Evolutionary conservation across 1,284 basidiomycete genomes (phyloP).

Genomic region (Termitomyces sp.): DNA sequence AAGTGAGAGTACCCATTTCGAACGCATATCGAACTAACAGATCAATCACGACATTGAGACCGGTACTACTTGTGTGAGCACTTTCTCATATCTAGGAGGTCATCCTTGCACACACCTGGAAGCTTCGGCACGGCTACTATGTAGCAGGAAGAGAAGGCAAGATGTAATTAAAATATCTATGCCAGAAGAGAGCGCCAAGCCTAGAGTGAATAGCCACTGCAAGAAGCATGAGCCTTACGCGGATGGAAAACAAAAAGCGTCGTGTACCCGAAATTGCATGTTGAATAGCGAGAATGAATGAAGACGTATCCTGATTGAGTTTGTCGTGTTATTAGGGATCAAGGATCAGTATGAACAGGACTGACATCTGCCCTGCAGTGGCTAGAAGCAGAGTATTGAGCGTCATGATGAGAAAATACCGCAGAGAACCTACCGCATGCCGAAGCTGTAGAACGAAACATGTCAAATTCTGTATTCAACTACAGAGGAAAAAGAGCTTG

Average conservation of each 20-base stretch:
- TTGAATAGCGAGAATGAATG: slow-evolving; percentile 29
- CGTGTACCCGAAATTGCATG: slow-evolving; percentile 23
- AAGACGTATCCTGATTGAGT: slow-evolving; percentile 25
- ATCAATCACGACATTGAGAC: slow-evolving; percentile 45
- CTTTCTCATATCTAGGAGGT: too few relatives aligned
- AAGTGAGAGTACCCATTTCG: slow-evolving; percentile 48
- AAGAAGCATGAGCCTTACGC: neutral
- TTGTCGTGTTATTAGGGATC: neutral
- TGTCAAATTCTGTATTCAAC: neutral
- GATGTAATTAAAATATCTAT: slow-evolving; percentile 49
- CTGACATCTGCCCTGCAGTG: slow-evolving; percentile 14
- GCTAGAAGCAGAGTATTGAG: neutral
- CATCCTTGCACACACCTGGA: slow-evolving; percentile 24
- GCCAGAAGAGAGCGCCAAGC: slow-evolving; percentile 43
- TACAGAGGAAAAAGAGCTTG: neutral
- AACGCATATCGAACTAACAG: slow-evolving; percentile 46
- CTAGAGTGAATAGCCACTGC: slow-evolving; percentile 54
- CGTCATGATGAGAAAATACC: neutral
- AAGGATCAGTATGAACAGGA: neutral
- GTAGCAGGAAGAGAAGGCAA: slow-evolving; percentile 42
- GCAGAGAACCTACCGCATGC: slow-evolving; percentile 11
- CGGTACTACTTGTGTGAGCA: slow-evolving; percentile 14
- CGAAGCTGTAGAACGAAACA: slow-evolving; percentile 5
- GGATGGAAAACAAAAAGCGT: slow-evolving; percentile 3
- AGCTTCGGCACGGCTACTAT: slow-evolving; percentile 36